Conservation (phyloP, 148 eudicot species). For the Rhododendron vialii region DNA sequence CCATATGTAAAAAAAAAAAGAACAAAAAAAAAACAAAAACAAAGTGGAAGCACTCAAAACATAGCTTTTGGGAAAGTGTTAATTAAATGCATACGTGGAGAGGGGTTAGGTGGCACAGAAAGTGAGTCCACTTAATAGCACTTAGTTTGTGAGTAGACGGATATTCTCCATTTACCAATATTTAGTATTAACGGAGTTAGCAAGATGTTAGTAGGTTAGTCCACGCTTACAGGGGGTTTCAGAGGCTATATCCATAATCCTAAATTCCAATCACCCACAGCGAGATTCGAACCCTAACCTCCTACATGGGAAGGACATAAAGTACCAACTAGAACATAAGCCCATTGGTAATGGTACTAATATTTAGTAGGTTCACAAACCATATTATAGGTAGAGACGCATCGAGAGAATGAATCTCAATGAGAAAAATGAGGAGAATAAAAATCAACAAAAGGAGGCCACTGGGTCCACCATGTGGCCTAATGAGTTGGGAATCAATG, state of each 20-base stretch:
- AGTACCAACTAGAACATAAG: no score
- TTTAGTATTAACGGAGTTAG: not conserved
- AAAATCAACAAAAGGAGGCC: not conserved
- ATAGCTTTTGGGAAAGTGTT: slow-evolving; percentile 16
- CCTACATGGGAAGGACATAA: no score
- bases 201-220: no score
- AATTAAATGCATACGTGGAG: not conserved
- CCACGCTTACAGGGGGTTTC: no score
- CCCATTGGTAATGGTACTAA: no score
- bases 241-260: no score
- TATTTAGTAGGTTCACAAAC: not conserved
- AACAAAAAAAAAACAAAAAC: not conserved
- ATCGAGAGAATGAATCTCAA: not conserved
- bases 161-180: not conserved
- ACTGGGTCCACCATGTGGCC: not conserved
- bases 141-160: slow-evolving; percentile 4
- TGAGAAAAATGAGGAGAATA: not conserved
- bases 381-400: not conserved
- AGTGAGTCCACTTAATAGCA: slow-evolving; percentile 20
- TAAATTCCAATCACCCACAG: no score
- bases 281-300: no score
- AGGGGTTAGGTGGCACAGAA: slow-evolving; percentile 10
- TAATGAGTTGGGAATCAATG: no score
- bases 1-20: not conserved
- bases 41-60: slow-evolving; percentile 33